Conservation (phyloP, 2,329 filamentous ascomycete genomes). For the Didymella glomerata region DNA sequence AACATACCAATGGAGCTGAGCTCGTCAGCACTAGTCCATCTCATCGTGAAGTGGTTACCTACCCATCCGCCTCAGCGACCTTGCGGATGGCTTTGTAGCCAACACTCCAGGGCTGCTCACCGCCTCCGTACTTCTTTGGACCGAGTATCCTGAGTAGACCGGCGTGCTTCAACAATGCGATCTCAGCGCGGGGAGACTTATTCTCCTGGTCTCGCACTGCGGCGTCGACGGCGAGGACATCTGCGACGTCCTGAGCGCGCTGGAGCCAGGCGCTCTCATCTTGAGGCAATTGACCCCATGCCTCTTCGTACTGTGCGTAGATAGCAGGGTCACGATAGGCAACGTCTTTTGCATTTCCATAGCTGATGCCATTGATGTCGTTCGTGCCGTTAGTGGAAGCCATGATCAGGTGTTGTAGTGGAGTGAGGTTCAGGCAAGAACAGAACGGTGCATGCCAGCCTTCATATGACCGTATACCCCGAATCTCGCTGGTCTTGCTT, state of each 20-base stretch:
- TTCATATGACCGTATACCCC: not conserved
- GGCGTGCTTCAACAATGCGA: slow-evolving; percentile 61
- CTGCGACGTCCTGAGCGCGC: slow-evolving; percentile 59
- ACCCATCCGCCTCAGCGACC: slow-evolving; percentile 71
- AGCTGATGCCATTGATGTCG: slow-evolving; percentile 3
- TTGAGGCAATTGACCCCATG: slow-evolving; percentile 51
- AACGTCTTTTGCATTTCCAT: slow-evolving; percentile 26
- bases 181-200: slow-evolving; percentile 61
- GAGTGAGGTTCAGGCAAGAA: not conserved
- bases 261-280: slow-evolving; percentile 57
- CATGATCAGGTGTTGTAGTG: slow-evolving; percentile 8
- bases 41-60: not conserved
- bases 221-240: slow-evolving; percentile 61
- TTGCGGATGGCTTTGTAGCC: slow-evolving; percentile 68
- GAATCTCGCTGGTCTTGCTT: slow-evolving; percentile 3
- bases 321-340: slow-evolving; percentile 48
- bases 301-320: slow-evolving; percentile 53
- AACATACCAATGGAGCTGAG: slow-evolving; percentile 67
- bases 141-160: slow-evolving; percentile 62
- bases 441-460: not conserved
- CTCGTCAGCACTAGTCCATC: not conserved
- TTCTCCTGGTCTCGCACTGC: slow-evolving; percentile 60
- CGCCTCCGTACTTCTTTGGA: slow-evolving; percentile 61
- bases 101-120: slow-evolving; percentile 62
- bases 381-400: slow-evolving; percentile 25